phyloP scores from a whole-genome alignment of 306 rosid species.

The Vigna mungo region DNA sequence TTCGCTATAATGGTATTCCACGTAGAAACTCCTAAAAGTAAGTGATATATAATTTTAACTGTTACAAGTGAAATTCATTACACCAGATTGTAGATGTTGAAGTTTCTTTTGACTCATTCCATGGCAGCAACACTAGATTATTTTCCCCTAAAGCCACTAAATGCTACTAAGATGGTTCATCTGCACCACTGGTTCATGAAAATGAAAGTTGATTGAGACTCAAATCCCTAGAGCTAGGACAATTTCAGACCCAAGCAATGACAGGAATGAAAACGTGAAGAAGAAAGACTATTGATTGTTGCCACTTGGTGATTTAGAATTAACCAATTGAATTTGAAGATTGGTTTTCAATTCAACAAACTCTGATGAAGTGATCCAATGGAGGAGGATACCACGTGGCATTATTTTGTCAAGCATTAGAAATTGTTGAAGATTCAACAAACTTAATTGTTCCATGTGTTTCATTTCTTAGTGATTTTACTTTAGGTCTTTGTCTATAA shows the following conservation, averaged over 20 bases:
- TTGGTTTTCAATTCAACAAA: background rate
- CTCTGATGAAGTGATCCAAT: background rate
- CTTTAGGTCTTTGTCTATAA: slow-evolving; percentile 16
- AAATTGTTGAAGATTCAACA: slow-evolving; percentile 3
- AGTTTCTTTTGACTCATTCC: slow-evolving; percentile 26
- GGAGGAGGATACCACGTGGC: slow-evolving; percentile 4
- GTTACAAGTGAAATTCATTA: too few species aligned
- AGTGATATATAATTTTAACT: background rate
- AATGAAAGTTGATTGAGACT: slow-evolving; percentile 20
- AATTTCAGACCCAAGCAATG: background rate
- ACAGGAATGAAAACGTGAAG: too few species aligned
- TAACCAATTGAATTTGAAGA: background rate
- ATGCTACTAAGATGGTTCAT: background rate
- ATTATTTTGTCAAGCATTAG: background rate
- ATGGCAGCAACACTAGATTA: background rate
- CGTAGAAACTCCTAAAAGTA: background rate
- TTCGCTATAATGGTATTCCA: background rate
- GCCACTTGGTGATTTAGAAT: background rate
- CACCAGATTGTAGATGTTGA: slow-evolving; percentile 1
- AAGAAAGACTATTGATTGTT: background rate
- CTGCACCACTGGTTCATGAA: background rate
- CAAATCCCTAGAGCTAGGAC: background rate
- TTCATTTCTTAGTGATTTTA: background rate
- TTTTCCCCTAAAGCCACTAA: background rate
- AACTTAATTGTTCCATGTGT: background rate